Evolutionary conservation across 495 filamentous ascomycete species (phyloP), one percentile per base, ranked within the genome.

Genomic region (Amphirosellinia nigrospora): DNA sequence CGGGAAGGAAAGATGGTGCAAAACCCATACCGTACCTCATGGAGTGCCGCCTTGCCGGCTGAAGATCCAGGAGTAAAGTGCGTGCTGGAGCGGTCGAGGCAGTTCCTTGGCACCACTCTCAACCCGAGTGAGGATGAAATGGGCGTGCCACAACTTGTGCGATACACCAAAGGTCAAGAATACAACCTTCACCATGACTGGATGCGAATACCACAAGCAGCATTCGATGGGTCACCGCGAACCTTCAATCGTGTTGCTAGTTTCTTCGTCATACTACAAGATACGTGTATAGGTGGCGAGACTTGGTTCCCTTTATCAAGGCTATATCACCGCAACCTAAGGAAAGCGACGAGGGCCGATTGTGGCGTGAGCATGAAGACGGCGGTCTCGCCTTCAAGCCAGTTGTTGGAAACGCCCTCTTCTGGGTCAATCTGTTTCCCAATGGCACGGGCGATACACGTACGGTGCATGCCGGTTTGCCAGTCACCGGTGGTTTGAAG

Each of bases 311-410:
- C 0, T 73, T 76, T 59, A 73, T 83, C 38, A 79, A 81, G 64
- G 50, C 68, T 0, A 78, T 82, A 0, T 65, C 65, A 0, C 36
- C 69, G 0, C 69, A 62, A 15, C 45, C 46, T 10, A 58, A 55
- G 28, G 41, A 60, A 9, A 41, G 58, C 11, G 74, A 56, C 58
- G 52, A 58, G 34, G 53, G 23, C 16, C 76, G 72, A 36, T 84
- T 82, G 23, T 85, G 82, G 83, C 78, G 80, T 34, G 72, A 75
- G 50, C 82, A 84, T 60, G 81, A 84, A 45, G 81, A 86, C 23
- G 85, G 83, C 0, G 86, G 85, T 4, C 73, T 87, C 43, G 83
- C 83, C 0, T 88, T 88, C 66, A 72, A 79, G 46, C 85, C 86
- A 0, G 79, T 87, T 15, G 75, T 79, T 0, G 80, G 84, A 7